Base-by-base conservation (phyloP, 139 green algal species). In the Chlorella sp. region DNA sequence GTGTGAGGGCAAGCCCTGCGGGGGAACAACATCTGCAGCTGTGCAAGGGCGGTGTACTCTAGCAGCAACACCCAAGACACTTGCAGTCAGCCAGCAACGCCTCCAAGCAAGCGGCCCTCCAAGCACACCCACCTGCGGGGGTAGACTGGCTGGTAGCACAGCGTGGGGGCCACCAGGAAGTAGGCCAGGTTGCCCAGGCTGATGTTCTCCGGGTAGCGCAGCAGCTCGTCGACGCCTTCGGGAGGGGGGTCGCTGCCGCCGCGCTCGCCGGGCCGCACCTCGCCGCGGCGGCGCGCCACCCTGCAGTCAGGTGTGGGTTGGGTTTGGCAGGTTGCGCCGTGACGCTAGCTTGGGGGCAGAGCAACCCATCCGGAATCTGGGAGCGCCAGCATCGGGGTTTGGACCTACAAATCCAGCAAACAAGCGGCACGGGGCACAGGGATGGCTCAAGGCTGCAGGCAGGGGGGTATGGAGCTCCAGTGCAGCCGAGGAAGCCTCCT, bases 121-220 rank as follows among this genome's bases (percentile, higher is more conserved):
- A 5, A 41, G 46, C 44, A 13, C 60, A 8, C 13, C 38, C 83
- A 92, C 43, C 88, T 84, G 40, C 89, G 79, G 8, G 92, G 92
- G 83, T 93, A 95, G 2, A 73, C 56, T 28, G 92, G 81, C 91
- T 98, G 95, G 87, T 98, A 98, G 20, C 86, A 91, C 20, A 98
- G 89, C 3, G 95, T 97, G 56, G 95, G 95, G 30, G 92, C 92
- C 43, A 86, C 90, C 74, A 96, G 32, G 72, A 96, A 98, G 89
- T 96, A 96, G 8, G 86, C 38, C 48, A 98, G 84, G 86, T 95
- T 93, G 40, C 40, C 16, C 20, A 92, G 11, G 4, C 88, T 94
- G 24, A 98, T 74, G 83, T 96, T 97, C 83, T 95, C 90, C 0
- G 95, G 95, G 87, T 97, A 98, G 64, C 48, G 54, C 43, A 93